phyloP scores from a whole-genome alignment of 2,329 filamentous ascomycete species.

The Chrysoporthe cubensis region DNA sequence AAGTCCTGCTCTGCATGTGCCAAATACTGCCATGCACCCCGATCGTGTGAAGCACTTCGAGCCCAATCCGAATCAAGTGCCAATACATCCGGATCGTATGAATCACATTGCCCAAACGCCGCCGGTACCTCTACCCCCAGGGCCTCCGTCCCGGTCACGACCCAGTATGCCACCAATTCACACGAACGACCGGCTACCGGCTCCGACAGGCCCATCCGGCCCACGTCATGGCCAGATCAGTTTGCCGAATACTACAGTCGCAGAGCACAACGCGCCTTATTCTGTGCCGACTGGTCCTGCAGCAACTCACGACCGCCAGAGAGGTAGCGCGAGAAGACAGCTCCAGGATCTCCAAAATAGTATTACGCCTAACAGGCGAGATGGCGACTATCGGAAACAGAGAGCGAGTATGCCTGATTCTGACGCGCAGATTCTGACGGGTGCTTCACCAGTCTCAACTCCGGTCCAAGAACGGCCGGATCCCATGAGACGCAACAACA shows the following conservation, averaged over 20 bases:
- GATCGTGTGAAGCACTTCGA: constrained; percentile 49
- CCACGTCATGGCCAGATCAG: constrained; percentile 33
- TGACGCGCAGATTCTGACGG: constrained; percentile 60
- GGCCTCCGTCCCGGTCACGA: constrained; percentile 27
- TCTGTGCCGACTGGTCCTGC: constrained; percentile 39
- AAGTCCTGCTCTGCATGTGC: constrained; percentile 26
- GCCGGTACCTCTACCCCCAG: constrained; percentile 39
- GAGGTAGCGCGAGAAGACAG: constrained; percentile 52
- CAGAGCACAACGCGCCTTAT: constrained; percentile 29
- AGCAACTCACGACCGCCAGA: constrained; percentile 43
- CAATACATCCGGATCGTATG: constrained; percentile 56
- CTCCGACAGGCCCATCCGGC: constrained; percentile 35
- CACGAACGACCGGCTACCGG: constrained; percentile 35
- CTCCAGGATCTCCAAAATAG: constrained; percentile 56
- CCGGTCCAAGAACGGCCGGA: constrained; percentile 55
- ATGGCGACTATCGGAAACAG: constrained; percentile 22
- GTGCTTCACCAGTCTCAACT: constrained; percentile 55
- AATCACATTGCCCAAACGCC: constrained; percentile 46
- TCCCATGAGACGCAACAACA: constrained; percentile 43
- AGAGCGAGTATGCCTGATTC: constrained; percentile 53
- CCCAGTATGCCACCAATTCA: constrained; percentile 33
- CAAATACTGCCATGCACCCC: constrained; percentile 40
- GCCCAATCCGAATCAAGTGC: constrained; percentile 32
- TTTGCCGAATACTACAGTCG: constrained; percentile 37
- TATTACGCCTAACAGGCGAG: constrained; percentile 41